Evolutionary conservation across 768 basidiomycete genomes (phyloP), one percentile per base, ranked within the genome.

Genomic region (Tricholoma sp.): DNA sequence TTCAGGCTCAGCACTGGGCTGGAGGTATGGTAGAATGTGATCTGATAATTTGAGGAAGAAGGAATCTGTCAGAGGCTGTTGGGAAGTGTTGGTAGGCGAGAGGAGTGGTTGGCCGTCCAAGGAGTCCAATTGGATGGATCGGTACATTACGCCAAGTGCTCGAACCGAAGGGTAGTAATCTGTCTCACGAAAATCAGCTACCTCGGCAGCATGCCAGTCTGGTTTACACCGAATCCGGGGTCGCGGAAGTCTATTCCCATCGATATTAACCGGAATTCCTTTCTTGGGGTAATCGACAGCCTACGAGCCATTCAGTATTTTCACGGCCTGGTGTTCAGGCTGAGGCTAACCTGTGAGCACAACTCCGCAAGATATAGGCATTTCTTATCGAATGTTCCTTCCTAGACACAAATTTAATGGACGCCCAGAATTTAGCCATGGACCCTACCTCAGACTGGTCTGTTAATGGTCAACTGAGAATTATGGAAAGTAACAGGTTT

Each of bases 251-350:
- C 55, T 48, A 44, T 72, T 59, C 3, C 70, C 63, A 18, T 72
- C 71, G 29, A 86, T 71, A 50, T 84, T 71, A 24, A 89, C 86
- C 2, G 82, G 79, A 36, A 80, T 79, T 8, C 89, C 89, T 59
- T 86, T 84, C 70, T 91, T 92, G 0, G 88, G 83, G 65, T 89
- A 91, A 63, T 91, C 90, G 3, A 92, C 89, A 0, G 89, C 89
- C 75, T 81, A 28, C 24, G 49, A 37, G 4, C 32, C 24, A 10
- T 20, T 42, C 34, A 49, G 47, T 31, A 9, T 49, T 31, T 49
- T 15, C 29, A 32, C 12, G 3, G 24, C 17, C 12, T 47, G 39
- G 47, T 17, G 39, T 33, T 24, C 13, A 24, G 53, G 18, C 18
- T 13, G 41, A 28, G 45, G 42, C 67, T 39, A 48, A 77, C 79